Evolutionary conservation across 768 basidiomycete genomes (phyloP), one percentile per base, ranked within the genome.

Genomic region (Pholiota conissans): DNA sequence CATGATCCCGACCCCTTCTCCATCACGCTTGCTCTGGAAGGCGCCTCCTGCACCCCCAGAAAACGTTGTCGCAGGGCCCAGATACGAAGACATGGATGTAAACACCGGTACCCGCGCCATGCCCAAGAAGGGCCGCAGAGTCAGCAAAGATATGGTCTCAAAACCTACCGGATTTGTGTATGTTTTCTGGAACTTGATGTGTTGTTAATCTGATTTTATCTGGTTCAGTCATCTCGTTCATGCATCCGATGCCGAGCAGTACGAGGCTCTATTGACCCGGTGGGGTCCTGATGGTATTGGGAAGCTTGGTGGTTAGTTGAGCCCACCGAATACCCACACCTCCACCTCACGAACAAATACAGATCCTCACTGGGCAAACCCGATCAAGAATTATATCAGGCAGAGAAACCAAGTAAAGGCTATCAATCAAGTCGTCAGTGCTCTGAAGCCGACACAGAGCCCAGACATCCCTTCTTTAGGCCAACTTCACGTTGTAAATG

Each of bases 201-300:
- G 59, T 55, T 59, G 51, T 57, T 64, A 62, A 59, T 64, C 66
- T 59, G 65, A 48, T 26, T 69, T 62, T 65, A 54, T 60, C 58
- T 60, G 56, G 47, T 63, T 51, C 68, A 95, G 93, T 52, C 93
- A 96, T 76, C 80, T 93, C 61, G 86, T 94, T 9, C 93, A 95
- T 74, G 93, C 94, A 28, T 93, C 91, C 56, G 91, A 94, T 73
- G 91, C 89, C 11, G 90, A 91, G 74, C 91, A 95, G 69, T 84
- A 91, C 30, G 90, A 91, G 71, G 93, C 90, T 24, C 79, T 95
- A 58, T 85, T 95, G 49, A 86, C 84, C 62, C 84, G 92, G 55
- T 95, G 94, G 93, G 89, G 90, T 34, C 89, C 90, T 45, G 93
- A 95, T 73, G 87, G 92, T 37, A 74, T 92, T 71, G 92, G 92